Percentiles rank a stretch among this genome's conserved stretches.
phyloP scores from a whole-genome alignment of 1,139 yeast species.

The Lodderomyces oxycetoniae region DNA sequence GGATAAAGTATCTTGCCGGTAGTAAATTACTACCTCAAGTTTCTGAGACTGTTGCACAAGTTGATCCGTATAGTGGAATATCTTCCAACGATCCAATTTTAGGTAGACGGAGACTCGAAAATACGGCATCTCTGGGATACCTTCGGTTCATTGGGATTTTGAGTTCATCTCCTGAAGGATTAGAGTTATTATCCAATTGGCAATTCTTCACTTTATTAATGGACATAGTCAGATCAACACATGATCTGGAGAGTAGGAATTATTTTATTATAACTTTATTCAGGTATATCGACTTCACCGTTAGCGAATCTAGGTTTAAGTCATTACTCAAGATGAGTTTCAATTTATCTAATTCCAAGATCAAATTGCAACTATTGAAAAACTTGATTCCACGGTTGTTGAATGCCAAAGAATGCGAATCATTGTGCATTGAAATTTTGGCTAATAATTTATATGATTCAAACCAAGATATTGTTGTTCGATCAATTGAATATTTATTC shows the following conservation, averaged over 20 bases:
- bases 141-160: constrained; percentile 72
- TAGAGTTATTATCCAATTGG: constrained; percentile 71
- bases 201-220: constrained; percentile 76
- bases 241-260: constrained; percentile 27
- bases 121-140: constrained; percentile 72
- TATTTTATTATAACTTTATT: constrained; percentile 57
- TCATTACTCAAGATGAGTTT: constrained; percentile 63
- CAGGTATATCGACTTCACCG: constrained; percentile 54
- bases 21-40: constrained; percentile 81
- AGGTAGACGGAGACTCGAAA: constrained; percentile 53
- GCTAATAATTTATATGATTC: constrained; percentile 71
- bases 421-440: constrained; percentile 44
- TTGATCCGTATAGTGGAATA: constrained; percentile 76
- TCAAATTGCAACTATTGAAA: constrained; percentile 55
- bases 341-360: constrained; percentile 47
- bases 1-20: constrained; percentile 61
- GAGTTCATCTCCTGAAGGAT: constrained; percentile 56
- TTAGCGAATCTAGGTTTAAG: constrained; percentile 66
- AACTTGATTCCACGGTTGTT: constrained; percentile 44
- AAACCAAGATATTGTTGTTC: constrained; percentile 49
- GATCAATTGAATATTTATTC: constrained; percentile 47
- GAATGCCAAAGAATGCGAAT: constrained; percentile 29
- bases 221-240: constrained; percentile 57
- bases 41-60: constrained; percentile 82
- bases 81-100: constrained; percentile 71